Evolutionary conservation across 202 grass and related monocot genomes (phyloP), one percentile per base, ranked within the genome.

Genomic region (Schoenoplectus tabernaemontani): DNA sequence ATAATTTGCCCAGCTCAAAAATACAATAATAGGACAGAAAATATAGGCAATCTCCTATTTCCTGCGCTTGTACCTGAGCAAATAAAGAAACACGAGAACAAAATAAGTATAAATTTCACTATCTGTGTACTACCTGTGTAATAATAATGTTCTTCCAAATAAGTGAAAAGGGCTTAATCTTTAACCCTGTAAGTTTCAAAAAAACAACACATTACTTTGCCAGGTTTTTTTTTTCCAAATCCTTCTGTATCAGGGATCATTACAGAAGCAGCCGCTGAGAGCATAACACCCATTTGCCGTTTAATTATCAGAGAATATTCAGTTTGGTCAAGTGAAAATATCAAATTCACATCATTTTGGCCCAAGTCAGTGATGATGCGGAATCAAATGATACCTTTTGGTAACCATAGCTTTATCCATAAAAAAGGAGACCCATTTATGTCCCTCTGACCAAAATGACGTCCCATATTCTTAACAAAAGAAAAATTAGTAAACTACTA

Each of bases 11-110:
- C 7, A 75, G 30, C 70, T 50, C 5, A 19, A 75, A 17, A 73
- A 75, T 54, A 75, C 8, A 75, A 75, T 54, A 75, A 36, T 75
- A 54, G 5, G 70, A 74, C 26, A 19, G 16, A 33, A 54, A 53
- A 56, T 37, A n/a, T 51, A 34, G 30, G 7, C 7, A 0, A 20
- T 54, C 47, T 36, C 30, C 67, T 72, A 75, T 75, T 75, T 75
- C 47, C 70, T 75, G 46, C 70, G 70, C 46, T 74, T 74, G 46
- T 74, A 74, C 20, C 70, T 74, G 70, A 32, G 15, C n/a, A n/a
- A n/a, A 67, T 53, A 74, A 34, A 74, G 15, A 53, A 54, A 71
- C 39, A 46, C 20, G 0, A n/a, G 26, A 51, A 51, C 23, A 53
- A 51, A n/a, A n/a, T n/a, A 13, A 32, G 32, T 30, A 17, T 73